Evolutionary conservation across 1,284 basidiomycete species (phyloP).

Genomic region (Clitocybe nebularis): DNA sequence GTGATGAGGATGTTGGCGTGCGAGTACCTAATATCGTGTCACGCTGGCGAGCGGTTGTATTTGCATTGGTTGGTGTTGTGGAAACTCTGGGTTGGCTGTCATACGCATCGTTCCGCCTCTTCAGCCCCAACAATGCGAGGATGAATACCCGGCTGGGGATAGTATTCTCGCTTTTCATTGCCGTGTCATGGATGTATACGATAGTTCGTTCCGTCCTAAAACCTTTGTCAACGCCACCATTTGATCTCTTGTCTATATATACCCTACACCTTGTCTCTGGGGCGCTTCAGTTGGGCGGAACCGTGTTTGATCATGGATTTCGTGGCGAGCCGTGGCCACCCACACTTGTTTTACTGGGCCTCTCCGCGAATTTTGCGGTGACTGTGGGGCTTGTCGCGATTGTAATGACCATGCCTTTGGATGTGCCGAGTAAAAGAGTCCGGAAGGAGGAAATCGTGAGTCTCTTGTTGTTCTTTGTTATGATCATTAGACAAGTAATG

Average conservation of each 20-base stretch:
- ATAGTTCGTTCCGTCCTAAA: conserved; percentile 35
- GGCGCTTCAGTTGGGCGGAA: conserved; percentile 42
- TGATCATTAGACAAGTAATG: not conserved
- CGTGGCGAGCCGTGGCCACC: conserved; percentile 34
- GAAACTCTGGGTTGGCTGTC: conserved; percentile 51
- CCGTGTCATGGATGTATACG: conserved; percentile 56
- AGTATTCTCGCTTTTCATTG: conserved; percentile 36
- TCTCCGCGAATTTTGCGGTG: conserved; percentile 40
- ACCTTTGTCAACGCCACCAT: conserved; percentile 41
- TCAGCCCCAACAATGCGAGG: conserved; percentile 25
- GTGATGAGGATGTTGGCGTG: conserved; percentile 19
- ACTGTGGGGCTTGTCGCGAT: conserved; percentile 38
- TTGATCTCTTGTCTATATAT: conserved; percentile 51
- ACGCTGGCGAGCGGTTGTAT: conserved; percentile 52
- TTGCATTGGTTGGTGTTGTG: conserved; percentile 45
- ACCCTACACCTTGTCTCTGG: conserved; percentile 37
- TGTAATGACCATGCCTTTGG: conserved; percentile 54
- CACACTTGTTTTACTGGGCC: conserved; percentile 23
- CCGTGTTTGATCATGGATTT: conserved; percentile 42
- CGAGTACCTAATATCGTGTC: conserved; percentile 29
- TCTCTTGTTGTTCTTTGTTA: conserved; percentile 4
- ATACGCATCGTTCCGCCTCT: conserved; percentile 38
- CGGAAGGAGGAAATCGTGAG: conserved; percentile 50
- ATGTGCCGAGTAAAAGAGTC: conserved; percentile 44
- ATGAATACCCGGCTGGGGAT: no score